Evolutionary conservation across 495 filamentous ascomycete genomes (phyloP), one percentile per base, ranked within the genome.

Genomic region (Darksidea phi): DNA sequence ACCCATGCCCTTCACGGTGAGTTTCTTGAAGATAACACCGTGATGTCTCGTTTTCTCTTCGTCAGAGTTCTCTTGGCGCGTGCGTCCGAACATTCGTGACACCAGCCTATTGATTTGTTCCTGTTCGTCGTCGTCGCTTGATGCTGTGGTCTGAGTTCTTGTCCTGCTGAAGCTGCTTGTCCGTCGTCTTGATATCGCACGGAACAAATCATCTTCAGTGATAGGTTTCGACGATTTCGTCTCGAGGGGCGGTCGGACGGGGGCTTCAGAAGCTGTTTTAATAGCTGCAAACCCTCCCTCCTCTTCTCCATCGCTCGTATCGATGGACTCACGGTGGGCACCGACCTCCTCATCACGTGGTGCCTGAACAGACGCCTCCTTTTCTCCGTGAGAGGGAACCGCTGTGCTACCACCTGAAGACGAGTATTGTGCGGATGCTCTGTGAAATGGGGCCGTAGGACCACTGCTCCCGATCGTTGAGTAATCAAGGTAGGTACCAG

Each of bases 1-100:
- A 1, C 86, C 86, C 63, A 82, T 76, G 0, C 87, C 87, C 64
- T 84, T 84, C 24, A 90, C 86, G 0, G 82, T 86, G 11, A 68
- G 61, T 55, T 72, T 60, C 49, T 74, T 72, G 61, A 71, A 75
- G 25, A 73, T 59, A 17, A 76, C 71, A 21, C 73, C 73, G 17
- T 70, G 43, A 59, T 76, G 73, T 37, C 73, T 46, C 2, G 73
- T 73, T 64, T 87, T 82, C 70, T 88, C 86, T 67, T 88, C 87
- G 55, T 88, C 80, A 0, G 84, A 87, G 7, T 81, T 71, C 17
- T 77, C 79, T 59, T 86, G 82, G 28, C 86, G 74, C 42, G 81
- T 77, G 43, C 73, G 74, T 26, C 79, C 87, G 67, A 85, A 90
- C 79, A 87, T 87, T 1, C 81, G 78, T 18, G 84, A 86, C 63